phyloP scores from a whole-genome alignment of 164 flowering plant genomes.

The Warburgia ugandensis region DNA sequence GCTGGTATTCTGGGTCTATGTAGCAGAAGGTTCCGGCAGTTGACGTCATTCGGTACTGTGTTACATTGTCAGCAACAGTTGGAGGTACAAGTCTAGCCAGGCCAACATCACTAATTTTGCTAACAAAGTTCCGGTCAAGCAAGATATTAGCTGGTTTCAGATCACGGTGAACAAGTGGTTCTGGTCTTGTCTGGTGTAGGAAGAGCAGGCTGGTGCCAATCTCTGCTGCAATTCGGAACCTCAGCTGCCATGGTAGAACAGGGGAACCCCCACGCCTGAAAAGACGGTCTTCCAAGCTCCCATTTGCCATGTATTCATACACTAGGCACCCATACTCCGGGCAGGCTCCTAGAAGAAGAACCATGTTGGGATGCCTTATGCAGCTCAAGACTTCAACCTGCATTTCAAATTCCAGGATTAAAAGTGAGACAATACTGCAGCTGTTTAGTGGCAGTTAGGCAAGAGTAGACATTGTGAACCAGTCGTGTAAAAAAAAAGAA shows the following conservation, averaged over 20 bases:
- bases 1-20: constrained; percentile 78
- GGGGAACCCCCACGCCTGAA: constrained; percentile 44
- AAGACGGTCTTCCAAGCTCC: constrained; percentile 68
- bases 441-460: not conserved
- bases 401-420: not conserved
- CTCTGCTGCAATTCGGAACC: constrained; percentile 64
- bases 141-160: constrained; percentile 63
- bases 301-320: constrained; percentile 69
- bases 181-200: constrained; percentile 72
- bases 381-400: constrained; percentile 70
- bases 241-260: constrained; percentile 48
- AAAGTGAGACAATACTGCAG: not conserved
- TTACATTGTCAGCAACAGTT: constrained; percentile 39
- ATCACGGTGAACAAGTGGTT: constrained; percentile 69
- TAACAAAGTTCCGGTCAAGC: constrained; percentile 60
- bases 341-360: constrained; percentile 77
- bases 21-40: constrained; percentile 78
- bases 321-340: constrained; percentile 72
- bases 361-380: constrained; percentile 84
- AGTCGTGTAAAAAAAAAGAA: no score
- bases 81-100: constrained; percentile 69
- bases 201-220: constrained; percentile 61
- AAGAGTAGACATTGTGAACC: no score
- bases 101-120: constrained; percentile 72
- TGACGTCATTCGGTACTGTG: constrained; percentile 68